Evolutionary conservation across 345 rosid species (phyloP).

Genomic region (Cardamine chenopodiifolia): DNA sequence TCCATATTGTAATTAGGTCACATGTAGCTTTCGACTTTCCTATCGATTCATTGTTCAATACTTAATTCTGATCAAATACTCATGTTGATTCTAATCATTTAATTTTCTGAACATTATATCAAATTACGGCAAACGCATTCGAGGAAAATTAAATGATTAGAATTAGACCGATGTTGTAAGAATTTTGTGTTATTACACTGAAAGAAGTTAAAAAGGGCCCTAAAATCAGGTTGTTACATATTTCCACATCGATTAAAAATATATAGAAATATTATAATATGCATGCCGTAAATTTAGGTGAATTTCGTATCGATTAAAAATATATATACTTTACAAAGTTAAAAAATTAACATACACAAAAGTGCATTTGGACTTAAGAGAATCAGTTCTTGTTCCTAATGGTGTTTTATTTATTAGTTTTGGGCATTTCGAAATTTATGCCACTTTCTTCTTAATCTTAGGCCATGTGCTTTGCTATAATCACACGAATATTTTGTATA

Average conservation of each 20-base stretch:
- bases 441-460: conserved; percentile 9
- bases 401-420: not conserved
- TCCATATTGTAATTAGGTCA: conserved; percentile 37
- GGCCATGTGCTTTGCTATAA: conserved; percentile 35
- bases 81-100: conserved; percentile 11
- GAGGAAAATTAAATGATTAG: too few relatives aligned
- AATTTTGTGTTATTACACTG: not conserved
- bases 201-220: not conserved
- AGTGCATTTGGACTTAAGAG: conserved; percentile 3
- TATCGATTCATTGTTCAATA: conserved; percentile 16
- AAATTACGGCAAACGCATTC: not conserved
- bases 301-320: conserved; percentile 2
- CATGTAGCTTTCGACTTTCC: conserved; percentile 42
- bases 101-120: not conserved
- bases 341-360: not conserved
- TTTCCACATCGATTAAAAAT: not conserved
- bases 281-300: conserved; percentile 1
- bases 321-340: not conserved
- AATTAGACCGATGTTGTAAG: not conserved
- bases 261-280: not conserved
- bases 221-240: not conserved
- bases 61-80: conserved; percentile 22
- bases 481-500: conserved; percentile 14
- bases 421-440: conserved; percentile 5
- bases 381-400: conserved; percentile 3